Base-by-base conservation (phyloP, 495 filamentous ascomycete species). In the Darksidea phi region DNA sequence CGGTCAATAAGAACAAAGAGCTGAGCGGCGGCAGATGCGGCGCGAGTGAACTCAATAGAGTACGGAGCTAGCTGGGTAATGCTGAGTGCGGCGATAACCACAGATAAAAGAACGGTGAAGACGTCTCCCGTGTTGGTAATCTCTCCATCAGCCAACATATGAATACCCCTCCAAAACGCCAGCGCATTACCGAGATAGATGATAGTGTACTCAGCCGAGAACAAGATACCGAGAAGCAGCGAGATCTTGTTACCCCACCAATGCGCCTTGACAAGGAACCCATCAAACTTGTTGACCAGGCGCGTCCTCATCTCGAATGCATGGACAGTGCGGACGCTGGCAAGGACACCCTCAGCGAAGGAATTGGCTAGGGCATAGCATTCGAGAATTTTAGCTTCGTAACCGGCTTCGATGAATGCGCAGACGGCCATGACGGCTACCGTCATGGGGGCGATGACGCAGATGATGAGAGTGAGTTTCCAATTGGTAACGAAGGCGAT, bases 311-410 rank as follows among this genome's bases (percentile, higher is more conserved):
- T n/a, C n/a, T n/a, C n/a, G 67, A 96, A 97, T 8, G 93, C 93
- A 5, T 86, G 84, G 15, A 91, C 87, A 69, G 94, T 96, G 43
- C 93, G 83, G 64, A 97, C 88, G 13, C 90, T 95, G 69, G 88
- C 23, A 17, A 54, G 2, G 24, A 28, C 41, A 28, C 42, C 51
- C 17, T 54, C 51, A 15, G 51, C 51, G 2, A 54, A 11, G 8
- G 32, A 91, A 71, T 96, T 85, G 54, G 96, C 92, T 74, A 97
- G 93, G 71, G 96, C 92, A 0, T 89, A 91, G 21, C 96, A 80
- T 0, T 87, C 90, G 45, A 69, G 92, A 73, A 57, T 95, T 88
- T 68, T 88, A 89, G 0, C 59, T 75, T n/a, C 88, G 88, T 1
- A 84, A 80, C 46, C 70, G 76, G 24, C 87, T 88, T 87, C 18